Conservation (phyloP, 108 stramenopile genomes). For the Pelagomonas calceolata region DNA sequence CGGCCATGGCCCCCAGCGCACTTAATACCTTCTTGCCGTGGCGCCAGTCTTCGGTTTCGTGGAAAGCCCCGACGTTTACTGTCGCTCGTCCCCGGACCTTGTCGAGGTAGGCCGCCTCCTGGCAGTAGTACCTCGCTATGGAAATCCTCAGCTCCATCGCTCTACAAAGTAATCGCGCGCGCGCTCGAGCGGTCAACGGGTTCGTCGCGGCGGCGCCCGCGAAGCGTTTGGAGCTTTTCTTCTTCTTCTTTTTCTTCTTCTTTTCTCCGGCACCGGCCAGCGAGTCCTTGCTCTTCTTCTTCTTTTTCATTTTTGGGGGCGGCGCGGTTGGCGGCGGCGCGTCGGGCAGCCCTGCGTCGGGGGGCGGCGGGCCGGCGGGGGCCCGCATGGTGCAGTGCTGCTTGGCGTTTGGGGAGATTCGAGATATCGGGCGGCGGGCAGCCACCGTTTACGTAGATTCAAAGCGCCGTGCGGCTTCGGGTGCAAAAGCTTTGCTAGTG, state of each 20-base stretch:
- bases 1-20: not conserved
- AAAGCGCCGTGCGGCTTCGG: too few relatives aligned
- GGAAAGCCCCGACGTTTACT: not conserved
- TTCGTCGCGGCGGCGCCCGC: not conserved
- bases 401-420: too few relatives aligned
- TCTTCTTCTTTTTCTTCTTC: not conserved
- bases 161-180: not conserved
- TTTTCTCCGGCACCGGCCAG: not conserved
- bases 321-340: too few relatives aligned
- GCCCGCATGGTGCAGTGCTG: too few relatives aligned
- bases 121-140: not conserved
- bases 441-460: too few relatives aligned
- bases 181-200: not conserved
- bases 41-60: not conserved
- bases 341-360: too few relatives aligned
- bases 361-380: too few relatives aligned
- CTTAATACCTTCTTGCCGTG: not conserved
- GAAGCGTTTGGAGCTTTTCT: not conserved
- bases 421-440: too few relatives aligned
- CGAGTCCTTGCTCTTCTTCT: not conserved
- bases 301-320: not conserved
- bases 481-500: too few relatives aligned
- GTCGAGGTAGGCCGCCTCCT: not conserved
- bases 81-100: not conserved
- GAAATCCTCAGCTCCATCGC: not conserved